Conservation (phyloP, 305 asterid genomes). For the Ruellia speciosa region DNA sequence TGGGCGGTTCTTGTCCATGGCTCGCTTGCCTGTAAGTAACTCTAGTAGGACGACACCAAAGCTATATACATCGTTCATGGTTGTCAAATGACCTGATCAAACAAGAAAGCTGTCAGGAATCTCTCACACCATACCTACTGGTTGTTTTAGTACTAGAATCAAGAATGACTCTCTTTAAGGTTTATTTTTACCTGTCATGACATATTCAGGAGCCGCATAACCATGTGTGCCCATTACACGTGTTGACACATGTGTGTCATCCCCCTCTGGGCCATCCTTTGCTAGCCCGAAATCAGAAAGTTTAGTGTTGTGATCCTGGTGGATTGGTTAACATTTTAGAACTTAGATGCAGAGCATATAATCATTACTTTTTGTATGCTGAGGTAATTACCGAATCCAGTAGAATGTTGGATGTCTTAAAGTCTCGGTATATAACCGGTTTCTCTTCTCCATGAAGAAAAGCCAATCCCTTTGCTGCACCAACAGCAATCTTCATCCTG, state of each 20-base stretch:
- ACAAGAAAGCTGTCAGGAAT: background rate
- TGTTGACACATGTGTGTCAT: slow-evolving; percentile 64
- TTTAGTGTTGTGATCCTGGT: slow-evolving; percentile 53
- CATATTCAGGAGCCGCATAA: slow-evolving; percentile 80
- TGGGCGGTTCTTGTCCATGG: slow-evolving; percentile 54
- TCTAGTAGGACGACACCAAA: slow-evolving; percentile 75
- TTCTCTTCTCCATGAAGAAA: slow-evolving; percentile 80
- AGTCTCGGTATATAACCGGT: slow-evolving; percentile 73
- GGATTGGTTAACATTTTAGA: background rate
- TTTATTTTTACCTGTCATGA: slow-evolving; percentile 54
- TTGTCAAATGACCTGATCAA: slow-evolving; percentile 60
- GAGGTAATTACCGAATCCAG: slow-evolving; percentile 47
- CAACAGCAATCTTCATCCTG: slow-evolving; percentile 63
- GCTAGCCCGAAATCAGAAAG: slow-evolving; percentile 87
- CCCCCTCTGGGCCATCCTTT: slow-evolving; percentile 83
- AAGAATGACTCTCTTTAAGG: too few relatives aligned
- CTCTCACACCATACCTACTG: too few relatives aligned
- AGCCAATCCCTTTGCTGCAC: slow-evolving; percentile 84
- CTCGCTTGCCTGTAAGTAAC: slow-evolving; percentile 54
- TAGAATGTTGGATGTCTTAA: slow-evolving; percentile 75
- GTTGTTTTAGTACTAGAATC: background rate
- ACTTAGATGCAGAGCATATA: background rate
- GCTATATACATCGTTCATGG: slow-evolving; percentile 70
- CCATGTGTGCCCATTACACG: slow-evolving; percentile 89
- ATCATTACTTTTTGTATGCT: too few relatives aligned